Conservation (phyloP, 75 land plant species). For the Sequoia sempervirens region DNA sequence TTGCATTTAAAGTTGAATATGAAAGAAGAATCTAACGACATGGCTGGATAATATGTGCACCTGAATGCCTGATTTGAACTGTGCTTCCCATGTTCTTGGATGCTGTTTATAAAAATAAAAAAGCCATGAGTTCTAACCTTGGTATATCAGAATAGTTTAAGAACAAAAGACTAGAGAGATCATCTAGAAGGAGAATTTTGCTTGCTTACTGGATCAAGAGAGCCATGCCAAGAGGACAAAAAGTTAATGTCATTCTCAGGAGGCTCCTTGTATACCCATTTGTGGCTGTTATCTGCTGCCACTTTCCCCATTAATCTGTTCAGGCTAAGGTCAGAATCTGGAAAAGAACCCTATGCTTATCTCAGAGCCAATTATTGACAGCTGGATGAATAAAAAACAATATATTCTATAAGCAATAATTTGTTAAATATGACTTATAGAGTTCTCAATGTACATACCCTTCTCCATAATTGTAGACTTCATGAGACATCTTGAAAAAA, state of each 20-base stretch:
- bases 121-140: not conserved
- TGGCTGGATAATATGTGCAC: conserved; percentile 8
- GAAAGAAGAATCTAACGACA: not conserved
- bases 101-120: conserved; percentile 33
- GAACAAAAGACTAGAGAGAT: not conserved
- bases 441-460: conserved; percentile 34
- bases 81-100: conserved; percentile 77
- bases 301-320: conserved; percentile 78
- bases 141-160: not conserved
- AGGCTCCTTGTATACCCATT: conserved; percentile 64
- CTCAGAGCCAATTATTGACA: conserved; percentile 6
- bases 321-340: conserved; percentile 9
- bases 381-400: not conserved
- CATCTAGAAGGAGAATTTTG: not conserved
- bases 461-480: conserved; percentile 81
- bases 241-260: conserved; percentile 33
- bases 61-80: conserved; percentile 74
- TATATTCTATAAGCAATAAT: not conserved
- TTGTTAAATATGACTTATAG: not conserved
- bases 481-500: conserved; percentile 84
- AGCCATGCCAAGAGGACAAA: conserved; percentile 55
- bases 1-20: not conserved
- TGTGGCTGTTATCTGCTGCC: conserved; percentile 79
- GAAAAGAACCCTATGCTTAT: conserved; percentile 4
- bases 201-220: conserved; percentile 59